Percentiles rank a stretch among this genome's conserved stretches.
phyloP scores from a whole-genome alignment of 2,329 filamentous ascomycete species.

The Ophioceras dolichostomum region DNA sequence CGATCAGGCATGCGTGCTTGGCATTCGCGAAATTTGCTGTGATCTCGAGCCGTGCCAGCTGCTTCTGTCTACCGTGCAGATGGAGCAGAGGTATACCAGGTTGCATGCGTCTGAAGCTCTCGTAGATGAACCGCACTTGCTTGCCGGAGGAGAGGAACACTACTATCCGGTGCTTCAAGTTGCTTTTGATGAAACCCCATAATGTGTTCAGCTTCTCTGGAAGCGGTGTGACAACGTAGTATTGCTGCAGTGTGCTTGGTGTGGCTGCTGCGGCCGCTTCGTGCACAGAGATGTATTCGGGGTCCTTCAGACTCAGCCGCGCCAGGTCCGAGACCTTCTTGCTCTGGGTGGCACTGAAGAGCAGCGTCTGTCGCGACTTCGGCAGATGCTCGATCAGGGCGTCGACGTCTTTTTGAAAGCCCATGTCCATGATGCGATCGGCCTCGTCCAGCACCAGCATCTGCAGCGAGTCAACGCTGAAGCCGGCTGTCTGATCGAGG shows the following conservation, averaged over 20 bases:
- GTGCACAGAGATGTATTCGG: conserved; percentile 92
- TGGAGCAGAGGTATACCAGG: conserved; percentile 89
- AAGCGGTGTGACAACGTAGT: conserved; percentile 78
- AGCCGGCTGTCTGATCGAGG: conserved; percentile 80
- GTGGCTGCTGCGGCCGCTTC: conserved; percentile 71
- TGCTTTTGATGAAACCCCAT: conserved; percentile 84
- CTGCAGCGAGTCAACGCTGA: conserved; percentile 83
- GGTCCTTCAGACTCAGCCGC: conserved; percentile 74
- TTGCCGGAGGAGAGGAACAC: conserved; percentile 94
- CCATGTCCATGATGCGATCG: conserved; percentile 95
- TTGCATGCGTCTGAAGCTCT: conserved; percentile 83
- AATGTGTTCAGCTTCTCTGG: conserved; percentile 84
- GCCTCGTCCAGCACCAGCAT: conserved; percentile 93
- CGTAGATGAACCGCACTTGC: conserved; percentile 92
- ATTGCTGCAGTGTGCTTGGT: conserved; percentile 73
- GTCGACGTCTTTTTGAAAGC: conserved; percentile 82
- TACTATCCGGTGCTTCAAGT: conserved; percentile 87
- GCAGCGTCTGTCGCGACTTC: conserved; percentile 71
- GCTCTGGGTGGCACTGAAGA: conserved; percentile 95
- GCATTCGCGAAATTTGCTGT: conserved; percentile 71
- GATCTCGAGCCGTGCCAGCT: conserved; percentile 76
- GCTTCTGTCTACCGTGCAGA: conserved; percentile 88
- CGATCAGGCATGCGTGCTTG: conserved; percentile 79
- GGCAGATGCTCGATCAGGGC: conserved; percentile 89
- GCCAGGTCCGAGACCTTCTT: conserved; percentile 89